phyloP scores from a whole-genome alignment of 2,329 filamentous ascomycete genomes.

The Scolecobasidium constrictum region DNA sequence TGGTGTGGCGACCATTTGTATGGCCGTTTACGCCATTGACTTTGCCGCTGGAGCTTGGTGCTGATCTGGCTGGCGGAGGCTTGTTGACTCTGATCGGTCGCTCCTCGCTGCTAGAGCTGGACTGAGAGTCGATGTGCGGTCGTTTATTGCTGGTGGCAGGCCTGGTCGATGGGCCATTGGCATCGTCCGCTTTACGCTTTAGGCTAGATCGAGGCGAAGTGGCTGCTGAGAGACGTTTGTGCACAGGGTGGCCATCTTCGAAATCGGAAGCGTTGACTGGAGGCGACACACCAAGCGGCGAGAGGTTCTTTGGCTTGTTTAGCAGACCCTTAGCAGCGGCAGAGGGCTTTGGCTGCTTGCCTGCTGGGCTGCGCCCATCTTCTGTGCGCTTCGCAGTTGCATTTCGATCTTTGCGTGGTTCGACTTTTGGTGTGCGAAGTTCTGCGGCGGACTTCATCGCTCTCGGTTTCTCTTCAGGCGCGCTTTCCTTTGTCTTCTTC shows the following conservation, averaged over 20 bases:
- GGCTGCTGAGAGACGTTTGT: slow-evolving; percentile 24
- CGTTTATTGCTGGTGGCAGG: slow-evolving; percentile 5
- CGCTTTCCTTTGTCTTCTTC: slow-evolving; percentile 11
- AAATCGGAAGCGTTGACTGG: slow-evolving; percentile 51
- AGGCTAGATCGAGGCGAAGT: slow-evolving; percentile 16
- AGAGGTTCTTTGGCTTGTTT: slow-evolving; percentile 50
- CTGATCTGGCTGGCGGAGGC: background rate
- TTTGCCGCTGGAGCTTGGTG: background rate
- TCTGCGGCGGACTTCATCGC: background rate
- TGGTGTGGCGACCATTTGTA: slow-evolving; percentile 4
- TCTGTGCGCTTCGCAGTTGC: slow-evolving; percentile 7
- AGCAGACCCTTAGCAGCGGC: slow-evolving; percentile 14
- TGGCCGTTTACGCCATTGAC: background rate
- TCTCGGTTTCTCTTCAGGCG: background rate
- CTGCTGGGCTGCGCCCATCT: slow-evolving; percentile 11
- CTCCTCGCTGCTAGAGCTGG: background rate
- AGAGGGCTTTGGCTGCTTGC: slow-evolving; percentile 21
- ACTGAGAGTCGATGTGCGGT: background rate
- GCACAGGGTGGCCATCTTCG: slow-evolving; percentile 31
- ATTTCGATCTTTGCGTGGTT: slow-evolving; percentile 3
- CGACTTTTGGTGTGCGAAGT: slow-evolving; percentile 9
- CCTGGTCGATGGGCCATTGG: background rate
- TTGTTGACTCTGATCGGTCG: background rate
- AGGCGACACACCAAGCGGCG: slow-evolving; percentile 49
- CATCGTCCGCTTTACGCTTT: slow-evolving; percentile 6